phyloP scores from a whole-genome alignment of 176 grass and related monocot genomes.

The Musa beccarii region DNA sequence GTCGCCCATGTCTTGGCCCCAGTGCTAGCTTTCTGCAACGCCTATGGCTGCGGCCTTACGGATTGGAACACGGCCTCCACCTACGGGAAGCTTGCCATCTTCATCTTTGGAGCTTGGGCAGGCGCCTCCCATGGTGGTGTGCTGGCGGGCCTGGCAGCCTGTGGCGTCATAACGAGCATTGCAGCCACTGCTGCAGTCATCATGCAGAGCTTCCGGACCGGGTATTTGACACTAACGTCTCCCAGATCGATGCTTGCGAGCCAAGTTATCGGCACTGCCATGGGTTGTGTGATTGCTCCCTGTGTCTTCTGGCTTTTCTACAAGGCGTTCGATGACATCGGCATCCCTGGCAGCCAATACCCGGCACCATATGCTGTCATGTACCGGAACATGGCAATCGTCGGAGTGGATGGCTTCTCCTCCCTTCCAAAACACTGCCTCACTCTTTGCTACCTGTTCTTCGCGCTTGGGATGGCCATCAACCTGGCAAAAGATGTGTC shows the following conservation, averaged over 20 bases:
- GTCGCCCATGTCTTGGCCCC: conserved; percentile 69
- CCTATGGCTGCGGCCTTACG: conserved; percentile 79
- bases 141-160: conserved; percentile 65
- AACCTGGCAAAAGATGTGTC: conserved; percentile 48
- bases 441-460: conserved; percentile 75
- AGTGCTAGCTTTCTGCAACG: conserved; percentile 83
- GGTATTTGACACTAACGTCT: conserved; percentile 79
- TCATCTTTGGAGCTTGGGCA: conserved; percentile 69
- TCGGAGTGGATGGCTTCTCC: conserved; percentile 58
- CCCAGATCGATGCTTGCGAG: conserved; percentile 88
- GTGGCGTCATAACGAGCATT: conserved; percentile 96
- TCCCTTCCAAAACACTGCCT: conserved; percentile 72
- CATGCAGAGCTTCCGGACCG: conserved; percentile 96
- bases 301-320: conserved; percentile 93
- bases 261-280: conserved; percentile 79
- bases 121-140: conserved; percentile 59
- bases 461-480: conserved; percentile 42
- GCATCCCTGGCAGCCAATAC: conserved; percentile 44
- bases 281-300: conserved; percentile 76
- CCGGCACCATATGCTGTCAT: conserved; percentile 83
- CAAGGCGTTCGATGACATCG: conserved; percentile 74
- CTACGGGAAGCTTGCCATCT: conserved; percentile 87
- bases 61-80: conserved; percentile 83
- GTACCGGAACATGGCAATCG: conserved; percentile 91
- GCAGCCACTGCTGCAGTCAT: conserved; percentile 78